phyloP scores from a whole-genome alignment of 2,329 filamentous ascomycete species.

The Beauveria rudraprayagi region DNA sequence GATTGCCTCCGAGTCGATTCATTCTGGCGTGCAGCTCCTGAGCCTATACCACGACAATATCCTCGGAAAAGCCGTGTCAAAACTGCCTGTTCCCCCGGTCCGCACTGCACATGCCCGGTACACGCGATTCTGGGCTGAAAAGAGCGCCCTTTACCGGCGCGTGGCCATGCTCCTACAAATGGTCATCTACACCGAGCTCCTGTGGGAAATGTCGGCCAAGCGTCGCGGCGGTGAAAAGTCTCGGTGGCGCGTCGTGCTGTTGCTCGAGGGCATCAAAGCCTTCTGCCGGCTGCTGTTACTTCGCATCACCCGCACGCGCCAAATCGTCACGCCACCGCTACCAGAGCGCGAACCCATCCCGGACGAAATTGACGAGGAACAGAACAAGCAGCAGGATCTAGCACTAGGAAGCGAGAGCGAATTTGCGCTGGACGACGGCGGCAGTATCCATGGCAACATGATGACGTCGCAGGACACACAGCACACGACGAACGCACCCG shows the following conservation, averaged over 20 bases:
- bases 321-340: conserved; percentile 73
- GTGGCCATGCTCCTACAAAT: conserved; percentile 79
- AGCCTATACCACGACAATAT: conserved; percentile 89
- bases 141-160: conserved; percentile 64
- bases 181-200: conserved; percentile 86
- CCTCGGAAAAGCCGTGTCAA: conserved; percentile 57
- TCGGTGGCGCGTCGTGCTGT: conserved; percentile 78
- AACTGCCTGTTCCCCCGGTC: conserved; percentile 45
- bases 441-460: neutral
- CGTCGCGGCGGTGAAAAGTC: conserved; percentile 69
- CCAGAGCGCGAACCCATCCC: conserved; percentile 79
- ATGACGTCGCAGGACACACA: conserved; percentile 22
- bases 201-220: conserved; percentile 97
- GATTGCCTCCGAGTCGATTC: conserved; percentile 85
- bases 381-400: conserved; percentile 30
- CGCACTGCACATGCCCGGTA: conserved; percentile 55
- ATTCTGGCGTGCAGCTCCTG: conserved; percentile 81
- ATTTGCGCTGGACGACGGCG: conserved; percentile 30
- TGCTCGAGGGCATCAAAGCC: conserved; percentile 81
- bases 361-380: conserved; percentile 35
- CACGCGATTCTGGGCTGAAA: conserved; percentile 57
- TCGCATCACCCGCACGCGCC: conserved; percentile 73
- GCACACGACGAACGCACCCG: conserved; percentile 23
- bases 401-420: conserved; percentile 33
- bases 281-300: conserved; percentile 73